phyloP scores from a whole-genome alignment of 108 stramenopile genomes.

The Discostella pseudostelligera region DNA sequence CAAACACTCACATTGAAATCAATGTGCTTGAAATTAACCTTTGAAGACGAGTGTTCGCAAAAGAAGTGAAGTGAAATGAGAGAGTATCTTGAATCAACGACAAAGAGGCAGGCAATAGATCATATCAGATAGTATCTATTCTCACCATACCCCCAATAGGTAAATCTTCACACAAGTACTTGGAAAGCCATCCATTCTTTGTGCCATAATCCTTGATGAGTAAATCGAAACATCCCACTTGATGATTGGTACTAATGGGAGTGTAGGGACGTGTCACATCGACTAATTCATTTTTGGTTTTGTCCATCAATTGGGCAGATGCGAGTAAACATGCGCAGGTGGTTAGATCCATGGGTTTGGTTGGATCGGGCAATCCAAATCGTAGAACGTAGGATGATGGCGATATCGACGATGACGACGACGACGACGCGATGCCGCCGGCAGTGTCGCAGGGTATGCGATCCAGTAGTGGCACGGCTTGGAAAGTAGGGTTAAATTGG shows the following conservation, averaged over 20 bases:
- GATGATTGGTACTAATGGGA: constrained; percentile 86
- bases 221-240: constrained; percentile 89
- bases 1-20: constrained; percentile 63
- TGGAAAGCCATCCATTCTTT: constrained; percentile 57
- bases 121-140: neutral
- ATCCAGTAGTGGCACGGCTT: constrained; percentile 55
- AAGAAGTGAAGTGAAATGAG: no score
- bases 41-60: no score
- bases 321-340: constrained; percentile 93
- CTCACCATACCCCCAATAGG: constrained; percentile 29
- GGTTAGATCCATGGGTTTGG: constrained; percentile 61
- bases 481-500: constrained; percentile 68
- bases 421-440: neutral
- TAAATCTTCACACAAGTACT: constrained; percentile 55
- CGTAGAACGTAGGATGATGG: constrained; percentile 64
- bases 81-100: neutral
- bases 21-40: constrained; percentile 83
- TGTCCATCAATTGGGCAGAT: constrained; percentile 56
- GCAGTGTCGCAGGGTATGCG: constrained; percentile 36
- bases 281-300: constrained; percentile 42
- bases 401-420: no score
- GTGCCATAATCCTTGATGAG: constrained; percentile 87
- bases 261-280: constrained; percentile 91
- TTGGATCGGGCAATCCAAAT: constrained; percentile 66
- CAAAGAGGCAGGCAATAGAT: neutral